Percentiles rank a stretch among this genome's conserved stretches.
phyloP scores from a whole-genome alignment of 306 rosid genomes.

The Trifolium subterraneum region DNA sequence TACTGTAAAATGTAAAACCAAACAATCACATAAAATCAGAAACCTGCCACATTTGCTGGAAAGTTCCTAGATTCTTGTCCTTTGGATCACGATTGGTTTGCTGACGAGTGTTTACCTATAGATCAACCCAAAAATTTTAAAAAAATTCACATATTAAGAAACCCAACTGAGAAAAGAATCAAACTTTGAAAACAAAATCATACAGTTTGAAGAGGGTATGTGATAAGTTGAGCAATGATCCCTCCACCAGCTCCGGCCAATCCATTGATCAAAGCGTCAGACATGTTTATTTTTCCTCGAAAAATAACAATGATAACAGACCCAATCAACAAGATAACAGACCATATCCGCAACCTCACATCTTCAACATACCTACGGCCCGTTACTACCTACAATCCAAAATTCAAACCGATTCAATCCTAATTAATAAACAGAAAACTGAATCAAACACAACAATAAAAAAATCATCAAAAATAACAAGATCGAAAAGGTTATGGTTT shows the following conservation, averaged over 20 bases:
- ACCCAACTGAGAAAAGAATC: background rate
- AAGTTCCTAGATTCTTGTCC: constrained; percentile 60
- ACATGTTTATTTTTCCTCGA: constrained; percentile 56
- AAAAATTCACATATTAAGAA: background rate
- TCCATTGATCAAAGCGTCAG: constrained; percentile 96
- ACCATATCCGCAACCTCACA: too few relatives aligned
- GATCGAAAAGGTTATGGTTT: too few relatives aligned
- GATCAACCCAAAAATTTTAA: constrained; percentile 38
- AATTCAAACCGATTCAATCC: too few relatives aligned
- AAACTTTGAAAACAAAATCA: background rate
- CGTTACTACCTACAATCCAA: too few relatives aligned
- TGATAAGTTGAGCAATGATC: constrained; percentile 96
- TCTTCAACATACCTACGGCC: too few relatives aligned
- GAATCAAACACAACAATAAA: too few relatives aligned
- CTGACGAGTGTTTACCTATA: constrained; percentile 91
- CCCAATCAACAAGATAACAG: too few relatives aligned
- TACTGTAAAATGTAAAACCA: background rate
- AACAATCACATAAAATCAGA: constrained; percentile 26
- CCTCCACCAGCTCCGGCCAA: constrained; percentile 98
- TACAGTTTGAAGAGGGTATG: constrained; percentile 97
- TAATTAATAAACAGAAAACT: too few relatives aligned
- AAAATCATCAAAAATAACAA: too few relatives aligned
- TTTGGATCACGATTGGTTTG: constrained; percentile 89
- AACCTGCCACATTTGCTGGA: constrained; percentile 78
- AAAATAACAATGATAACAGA: too few relatives aligned